Percentiles rank a stretch among this genome's conserved stretches.
Conservation (phyloP, 1,139 yeast genomes). For the Saccharomyces pastorianus region DNA sequence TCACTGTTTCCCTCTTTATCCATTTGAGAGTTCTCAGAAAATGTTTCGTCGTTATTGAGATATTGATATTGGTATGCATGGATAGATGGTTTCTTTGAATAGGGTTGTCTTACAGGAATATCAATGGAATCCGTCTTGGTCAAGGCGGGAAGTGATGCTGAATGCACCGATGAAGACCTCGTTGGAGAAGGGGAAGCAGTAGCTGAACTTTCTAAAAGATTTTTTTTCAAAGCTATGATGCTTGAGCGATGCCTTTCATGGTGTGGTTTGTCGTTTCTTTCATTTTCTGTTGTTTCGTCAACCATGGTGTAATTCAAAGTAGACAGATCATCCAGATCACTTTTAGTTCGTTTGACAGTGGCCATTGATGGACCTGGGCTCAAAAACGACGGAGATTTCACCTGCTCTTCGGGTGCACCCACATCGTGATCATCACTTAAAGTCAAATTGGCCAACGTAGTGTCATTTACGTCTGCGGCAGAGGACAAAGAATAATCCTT, state of each 20-base stretch:
- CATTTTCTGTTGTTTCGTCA: neutral
- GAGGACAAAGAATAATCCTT: conserved; percentile 15
- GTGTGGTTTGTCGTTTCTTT: neutral
- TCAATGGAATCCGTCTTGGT: conserved; percentile 5
- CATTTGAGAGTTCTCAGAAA: neutral
- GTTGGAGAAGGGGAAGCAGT: conserved; percentile 6
- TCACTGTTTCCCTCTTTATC: conserved; percentile 3
- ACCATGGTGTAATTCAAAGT: neutral
- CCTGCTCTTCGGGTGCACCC: neutral
- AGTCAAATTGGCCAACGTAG: neutral
- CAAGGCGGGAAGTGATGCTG: conserved; percentile 2
- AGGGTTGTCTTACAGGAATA: neutral
- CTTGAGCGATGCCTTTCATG: conserved; percentile 11
- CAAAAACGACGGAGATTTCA: conserved; percentile 9
- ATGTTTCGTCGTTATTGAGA: conserved; percentile 3
- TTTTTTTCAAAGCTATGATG: conserved; percentile 19
- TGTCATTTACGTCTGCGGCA: conserved; percentile 1
- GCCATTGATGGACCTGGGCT: conserved; percentile 24
- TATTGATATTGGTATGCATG: conserved; percentile 12
- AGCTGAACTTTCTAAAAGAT: conserved; percentile 9
- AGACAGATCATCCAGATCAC: neutral
- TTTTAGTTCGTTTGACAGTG: conserved; percentile 16
- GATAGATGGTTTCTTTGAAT: conserved; percentile 1
- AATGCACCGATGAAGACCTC: conserved; percentile 7
- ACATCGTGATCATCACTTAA: neutral